These are phyloP conservation scores for Blastocrithidia nonstop DNA, from an alignment of 208 protist species.

Conservation along the genomic window DNA sequence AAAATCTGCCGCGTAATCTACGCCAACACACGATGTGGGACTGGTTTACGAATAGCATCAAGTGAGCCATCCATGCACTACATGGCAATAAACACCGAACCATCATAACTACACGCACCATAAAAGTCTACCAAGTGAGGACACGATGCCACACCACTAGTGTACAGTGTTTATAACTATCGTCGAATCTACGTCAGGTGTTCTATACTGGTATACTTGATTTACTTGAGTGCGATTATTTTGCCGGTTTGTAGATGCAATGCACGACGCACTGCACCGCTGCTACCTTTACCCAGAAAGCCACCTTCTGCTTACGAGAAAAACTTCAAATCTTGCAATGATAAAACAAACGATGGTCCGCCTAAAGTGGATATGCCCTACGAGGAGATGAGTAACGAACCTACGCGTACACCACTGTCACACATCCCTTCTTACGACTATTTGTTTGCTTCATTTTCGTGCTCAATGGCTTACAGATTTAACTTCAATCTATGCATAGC, in stretches of 20 bases:
- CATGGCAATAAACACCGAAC: slow-evolving; percentile 84
- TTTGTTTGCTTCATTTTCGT: slow-evolving; percentile 14
- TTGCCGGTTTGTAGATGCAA: slow-evolving; percentile 35
- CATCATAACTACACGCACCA: slow-evolving; percentile 76
- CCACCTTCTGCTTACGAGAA: slow-evolving; percentile 23
- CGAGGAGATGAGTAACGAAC: slow-evolving; percentile 57
- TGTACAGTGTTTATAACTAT: slow-evolving; percentile 74
- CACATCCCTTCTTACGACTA: slow-evolving; percentile 25
- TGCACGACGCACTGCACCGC: slow-evolving; percentile 59
- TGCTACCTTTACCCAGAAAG: slow-evolving; percentile 69
- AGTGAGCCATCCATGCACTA: slow-evolving; percentile 86
- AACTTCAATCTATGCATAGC: slow-evolving; percentile 36
- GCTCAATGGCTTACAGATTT: slow-evolving; percentile 52
- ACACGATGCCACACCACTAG: slow-evolving; percentile 10
- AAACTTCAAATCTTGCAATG: slow-evolving; percentile 49
- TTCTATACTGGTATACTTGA: slow-evolving; percentile 58
- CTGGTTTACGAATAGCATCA: slow-evolving; percentile 27
- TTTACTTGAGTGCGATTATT: slow-evolving; percentile 71
- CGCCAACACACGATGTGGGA: slow-evolving; percentile 36
- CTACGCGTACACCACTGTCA: slow-evolving; percentile 46
- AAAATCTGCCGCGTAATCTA: slow-evolving; percentile 69
- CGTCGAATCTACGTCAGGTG: slow-evolving; percentile 68
- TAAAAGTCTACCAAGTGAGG: slow-evolving; percentile 73
- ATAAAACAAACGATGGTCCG: slow-evolving; percentile 52
- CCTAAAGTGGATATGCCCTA: slow-evolving; percentile 38